phyloP scores from a whole-genome alignment of 2,329 filamentous ascomycete species.

The Aspergillus brasiliensis region DNA sequence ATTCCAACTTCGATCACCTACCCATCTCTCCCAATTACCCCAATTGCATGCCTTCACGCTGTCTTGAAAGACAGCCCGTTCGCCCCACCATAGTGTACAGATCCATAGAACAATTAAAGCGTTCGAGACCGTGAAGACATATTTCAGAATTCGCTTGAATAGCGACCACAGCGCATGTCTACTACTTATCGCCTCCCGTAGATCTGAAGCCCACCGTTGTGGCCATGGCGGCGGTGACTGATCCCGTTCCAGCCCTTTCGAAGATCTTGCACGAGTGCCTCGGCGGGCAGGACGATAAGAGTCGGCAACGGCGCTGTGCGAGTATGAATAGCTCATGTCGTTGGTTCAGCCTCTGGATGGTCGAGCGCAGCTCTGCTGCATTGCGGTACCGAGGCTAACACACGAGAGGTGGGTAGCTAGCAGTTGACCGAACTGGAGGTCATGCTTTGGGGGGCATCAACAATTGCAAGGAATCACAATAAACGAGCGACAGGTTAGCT shows the following conservation, averaged over 20 bases:
- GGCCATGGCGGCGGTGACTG: conserved; percentile 24
- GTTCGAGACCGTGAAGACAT: conserved; percentile 56
- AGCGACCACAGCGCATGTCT: conserved; percentile 21
- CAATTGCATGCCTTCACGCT: conserved; percentile 75
- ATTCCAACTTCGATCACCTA: conserved; percentile 46
- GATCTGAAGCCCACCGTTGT: conserved; percentile 26
- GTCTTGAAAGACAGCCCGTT: conserved; percentile 73
- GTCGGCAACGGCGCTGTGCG: conserved; percentile 27
- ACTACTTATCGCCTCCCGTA: conserved; percentile 13
- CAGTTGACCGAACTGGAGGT: neutral
- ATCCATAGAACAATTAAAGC: conserved; percentile 74
- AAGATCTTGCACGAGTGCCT: conserved; percentile 13
- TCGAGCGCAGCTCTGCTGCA: conserved; percentile 19
- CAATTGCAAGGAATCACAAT: neutral
- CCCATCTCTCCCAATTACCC: conserved; percentile 91
- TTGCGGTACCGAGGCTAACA: conserved; percentile 20
- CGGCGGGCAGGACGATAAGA: conserved; percentile 29
- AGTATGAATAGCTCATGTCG: conserved; percentile 40
- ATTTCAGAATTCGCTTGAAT: conserved; percentile 15
- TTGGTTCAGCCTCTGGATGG: conserved; percentile 16
- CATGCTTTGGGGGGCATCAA: conserved; percentile 6
- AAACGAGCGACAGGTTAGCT: conserved; percentile 3
- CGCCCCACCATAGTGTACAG: conserved; percentile 78
- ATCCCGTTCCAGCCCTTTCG: conserved; percentile 17
- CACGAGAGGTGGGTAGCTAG: neutral